Evolutionary conservation across 1,284 basidiomycete genomes (phyloP).

Genomic region (Mycena citricolor): DNA sequence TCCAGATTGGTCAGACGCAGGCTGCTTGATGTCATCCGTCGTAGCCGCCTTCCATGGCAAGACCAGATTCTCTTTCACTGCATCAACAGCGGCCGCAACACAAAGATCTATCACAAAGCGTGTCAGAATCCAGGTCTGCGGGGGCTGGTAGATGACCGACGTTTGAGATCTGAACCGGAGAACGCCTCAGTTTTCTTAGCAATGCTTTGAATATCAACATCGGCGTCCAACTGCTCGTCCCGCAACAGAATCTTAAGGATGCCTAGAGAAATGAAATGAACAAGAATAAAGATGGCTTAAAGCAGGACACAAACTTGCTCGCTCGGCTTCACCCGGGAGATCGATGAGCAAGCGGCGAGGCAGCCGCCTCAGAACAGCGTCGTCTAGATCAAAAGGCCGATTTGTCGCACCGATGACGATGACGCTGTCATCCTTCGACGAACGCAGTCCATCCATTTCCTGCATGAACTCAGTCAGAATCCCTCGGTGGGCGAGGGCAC

Average conservation of each 20-base stretch:
- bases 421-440: background rate
- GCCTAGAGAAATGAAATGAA: too few species aligned
- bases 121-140: too few species aligned
- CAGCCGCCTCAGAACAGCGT: constrained; percentile 4
- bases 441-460: constrained; percentile 6
- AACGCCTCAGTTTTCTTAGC: background rate
- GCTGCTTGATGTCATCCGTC: too few species aligned
- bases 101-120: too few species aligned
- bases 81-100: constrained; percentile 84
- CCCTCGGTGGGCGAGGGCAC: too few species aligned
- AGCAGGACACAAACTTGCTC: background rate
- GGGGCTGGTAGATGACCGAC: too few species aligned
- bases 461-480: constrained; percentile 8
- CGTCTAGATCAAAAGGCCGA: constrained; percentile 9
- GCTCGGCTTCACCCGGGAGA: background rate
- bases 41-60: constrained; percentile 63
- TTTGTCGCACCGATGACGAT: constrained; percentile 11
- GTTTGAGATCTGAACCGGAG: constrained; percentile 2
- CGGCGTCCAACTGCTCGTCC: background rate
- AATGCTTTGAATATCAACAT: background rate
- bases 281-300: background rate
- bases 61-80: constrained; percentile 79
- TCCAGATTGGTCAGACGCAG: constrained; percentile 4
- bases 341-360: constrained; percentile 6
- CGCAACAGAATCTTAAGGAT: background rate